Evolutionary conservation across 169 alveolate species (phyloP).

Genomic region (Cryptosporidium sp.): DNA sequence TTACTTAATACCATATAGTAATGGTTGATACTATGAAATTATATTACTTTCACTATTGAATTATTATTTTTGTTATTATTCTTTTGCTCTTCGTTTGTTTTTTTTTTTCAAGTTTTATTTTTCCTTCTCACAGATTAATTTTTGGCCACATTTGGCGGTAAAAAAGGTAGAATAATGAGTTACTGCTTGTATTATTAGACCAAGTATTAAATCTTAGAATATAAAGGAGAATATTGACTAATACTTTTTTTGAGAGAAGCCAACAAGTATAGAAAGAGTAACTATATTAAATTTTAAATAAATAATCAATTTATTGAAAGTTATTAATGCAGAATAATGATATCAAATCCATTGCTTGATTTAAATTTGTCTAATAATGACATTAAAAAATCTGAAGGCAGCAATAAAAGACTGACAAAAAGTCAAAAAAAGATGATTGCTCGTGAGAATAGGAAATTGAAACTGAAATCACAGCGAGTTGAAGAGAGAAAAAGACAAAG

Average conservation of each 20-base stretch:
- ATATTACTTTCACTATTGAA: not conserved
- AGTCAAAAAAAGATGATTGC: constrained; percentile 73
- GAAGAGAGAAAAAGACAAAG: constrained; percentile 72
- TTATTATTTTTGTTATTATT: too few relatives aligned
- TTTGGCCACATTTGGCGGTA: not conserved
- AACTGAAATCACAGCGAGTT: constrained; percentile 35
- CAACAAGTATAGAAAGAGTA: not conserved
- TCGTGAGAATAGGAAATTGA: constrained; percentile 74
- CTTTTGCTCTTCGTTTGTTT: not conserved
- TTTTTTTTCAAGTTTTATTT: too few relatives aligned
- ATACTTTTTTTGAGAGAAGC: not conserved
- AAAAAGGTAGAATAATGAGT: too few relatives aligned
- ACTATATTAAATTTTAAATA: not conserved
- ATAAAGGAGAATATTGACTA: not conserved
- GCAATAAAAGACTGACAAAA: constrained; percentile 37
- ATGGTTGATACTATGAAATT: too few relatives aligned
- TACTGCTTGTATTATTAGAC: not conserved
- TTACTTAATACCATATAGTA: too few relatives aligned
- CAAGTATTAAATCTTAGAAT: not conserved
- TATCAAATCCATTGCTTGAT: not conserved
- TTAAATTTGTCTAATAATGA: not conserved
- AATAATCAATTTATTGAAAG: not conserved
- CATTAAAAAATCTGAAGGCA: constrained; percentile 1
- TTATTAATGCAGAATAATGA: not conserved
- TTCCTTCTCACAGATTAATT: not conserved